Evolutionary conservation across 2,329 filamentous ascomycete species (phyloP).

Genomic region (Paracoccidioides lutzii): DNA sequence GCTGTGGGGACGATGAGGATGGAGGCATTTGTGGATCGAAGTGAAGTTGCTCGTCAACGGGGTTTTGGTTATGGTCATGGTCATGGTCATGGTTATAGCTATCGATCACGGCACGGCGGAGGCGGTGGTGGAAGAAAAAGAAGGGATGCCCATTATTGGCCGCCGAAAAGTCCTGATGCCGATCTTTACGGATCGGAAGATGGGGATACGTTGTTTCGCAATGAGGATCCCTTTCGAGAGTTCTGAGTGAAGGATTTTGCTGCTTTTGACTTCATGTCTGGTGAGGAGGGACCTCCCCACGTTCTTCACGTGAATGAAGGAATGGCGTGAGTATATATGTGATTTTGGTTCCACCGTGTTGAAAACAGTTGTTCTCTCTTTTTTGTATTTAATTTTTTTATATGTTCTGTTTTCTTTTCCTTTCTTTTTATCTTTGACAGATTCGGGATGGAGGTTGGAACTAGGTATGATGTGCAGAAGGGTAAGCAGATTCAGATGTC

Average conservation of each 20-base stretch:
- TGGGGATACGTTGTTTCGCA: constrained; percentile 27
- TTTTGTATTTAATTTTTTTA: neutral
- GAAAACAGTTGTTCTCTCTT: neutral
- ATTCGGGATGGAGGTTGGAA: neutral
- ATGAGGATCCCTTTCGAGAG: constrained; percentile 35
- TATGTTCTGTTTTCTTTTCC: neutral
- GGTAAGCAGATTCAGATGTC: neutral
- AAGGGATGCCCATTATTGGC: constrained; percentile 23
- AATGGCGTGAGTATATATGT: neutral
- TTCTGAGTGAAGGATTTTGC: constrained; percentile 21
- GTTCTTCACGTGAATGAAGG: neutral
- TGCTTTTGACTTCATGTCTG: too few species aligned
- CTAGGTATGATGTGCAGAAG: neutral
- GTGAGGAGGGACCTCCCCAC: too few species aligned
- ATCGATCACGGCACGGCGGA: constrained; percentile 13
- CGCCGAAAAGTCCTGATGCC: constrained; percentile 22
- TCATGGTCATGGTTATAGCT: neutral
- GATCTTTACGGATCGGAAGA: constrained; percentile 25
- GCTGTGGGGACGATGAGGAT: constrained; percentile 85
- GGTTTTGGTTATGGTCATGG: neutral
- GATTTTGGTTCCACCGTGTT: neutral
- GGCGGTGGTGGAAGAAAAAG: constrained; percentile 11
- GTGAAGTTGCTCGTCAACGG: constrained; percentile 20
- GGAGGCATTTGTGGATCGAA: constrained; percentile 78
- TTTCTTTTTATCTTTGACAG: neutral